Conservation (phyloP, 2,329 filamentous ascomycete species). For the Nemania sp. region DNA sequence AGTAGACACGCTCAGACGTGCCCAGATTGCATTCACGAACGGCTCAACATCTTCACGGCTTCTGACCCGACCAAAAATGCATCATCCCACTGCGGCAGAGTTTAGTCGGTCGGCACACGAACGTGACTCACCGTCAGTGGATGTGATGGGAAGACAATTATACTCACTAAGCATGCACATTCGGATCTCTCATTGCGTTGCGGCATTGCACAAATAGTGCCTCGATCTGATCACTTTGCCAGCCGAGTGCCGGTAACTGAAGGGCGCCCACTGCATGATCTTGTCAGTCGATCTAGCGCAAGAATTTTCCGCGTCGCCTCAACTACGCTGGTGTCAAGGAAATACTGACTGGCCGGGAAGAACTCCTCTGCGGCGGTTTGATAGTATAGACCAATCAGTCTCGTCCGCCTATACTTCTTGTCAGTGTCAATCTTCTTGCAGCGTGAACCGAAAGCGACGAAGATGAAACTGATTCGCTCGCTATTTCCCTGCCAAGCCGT, state of each 20-base stretch:
- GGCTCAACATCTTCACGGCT: slow-evolving; percentile 38
- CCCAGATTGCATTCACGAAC: background rate
- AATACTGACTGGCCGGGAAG: slow-evolving; percentile 40
- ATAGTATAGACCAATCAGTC: slow-evolving; percentile 47
- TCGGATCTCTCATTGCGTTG: slow-evolving; percentile 34
- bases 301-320: background rate
- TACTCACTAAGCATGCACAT: slow-evolving; percentile 38
- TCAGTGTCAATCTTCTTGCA: no score
- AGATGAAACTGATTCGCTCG: background rate
- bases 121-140: background rate
- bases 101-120: slow-evolving; percentile 1
- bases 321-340: background rate
- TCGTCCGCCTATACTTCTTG: slow-evolving; percentile 38
- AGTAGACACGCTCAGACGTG: background rate
- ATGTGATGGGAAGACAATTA: background rate
- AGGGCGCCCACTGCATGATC: slow-evolving; percentile 40
- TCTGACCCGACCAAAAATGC: slow-evolving; percentile 50
- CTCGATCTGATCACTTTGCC: slow-evolving; percentile 37
- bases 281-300: slow-evolving; percentile 4
- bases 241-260: slow-evolving; percentile 45
- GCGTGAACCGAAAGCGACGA: background rate
- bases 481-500: background rate
- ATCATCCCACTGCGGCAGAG: slow-evolving; percentile 38
- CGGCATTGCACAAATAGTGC: slow-evolving; percentile 35
- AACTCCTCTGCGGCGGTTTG: slow-evolving; percentile 47